Evolutionary conservation across 768 basidiomycete species (phyloP).

Genomic region (Hebeloma cylindrosporum): DNA sequence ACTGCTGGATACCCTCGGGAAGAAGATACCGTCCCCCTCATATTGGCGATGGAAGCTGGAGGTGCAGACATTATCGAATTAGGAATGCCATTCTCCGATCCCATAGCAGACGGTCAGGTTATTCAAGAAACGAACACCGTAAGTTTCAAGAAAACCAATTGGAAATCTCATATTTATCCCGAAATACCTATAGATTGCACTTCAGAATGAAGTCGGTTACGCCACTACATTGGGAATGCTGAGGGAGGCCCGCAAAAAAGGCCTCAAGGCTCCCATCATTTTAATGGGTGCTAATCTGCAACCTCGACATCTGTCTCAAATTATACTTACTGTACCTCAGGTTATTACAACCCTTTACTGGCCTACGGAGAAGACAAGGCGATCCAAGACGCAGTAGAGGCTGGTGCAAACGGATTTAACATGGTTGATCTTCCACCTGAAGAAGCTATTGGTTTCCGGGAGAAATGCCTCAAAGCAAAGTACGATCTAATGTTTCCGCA

Average conservation of each 20-base stretch:
- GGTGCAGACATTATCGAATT: slow-evolving; percentile 95
- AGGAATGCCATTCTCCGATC: slow-evolving; percentile 95
- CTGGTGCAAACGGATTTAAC: slow-evolving; percentile 96
- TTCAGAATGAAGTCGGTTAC: slow-evolving; percentile 81
- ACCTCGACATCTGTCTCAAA: slow-evolving; percentile 8
- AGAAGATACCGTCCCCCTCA: slow-evolving; percentile 79
- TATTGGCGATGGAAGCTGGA: slow-evolving; percentile 92
- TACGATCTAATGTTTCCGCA: slow-evolving; percentile 39
- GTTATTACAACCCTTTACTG: slow-evolving; percentile 96
- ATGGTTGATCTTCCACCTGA: slow-evolving; percentile 98
- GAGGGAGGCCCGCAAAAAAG: slow-evolving; percentile 75
- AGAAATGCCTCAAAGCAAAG: slow-evolving; percentile 81
- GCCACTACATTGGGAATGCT: slow-evolving; percentile 70
- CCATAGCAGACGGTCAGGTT: slow-evolving; percentile 91
- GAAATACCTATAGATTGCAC: slow-evolving; percentile 60
- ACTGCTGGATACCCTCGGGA: slow-evolving; percentile 89
- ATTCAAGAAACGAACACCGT: slow-evolving; percentile 96
- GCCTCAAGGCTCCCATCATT: slow-evolving; percentile 83
- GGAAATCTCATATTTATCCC: slow-evolving; percentile 10
- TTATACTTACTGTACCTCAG: slow-evolving; percentile 42
- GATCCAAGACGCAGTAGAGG: slow-evolving; percentile 83
- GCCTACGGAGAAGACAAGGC: slow-evolving; percentile 96
- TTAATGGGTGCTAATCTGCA: slow-evolving; percentile 72
- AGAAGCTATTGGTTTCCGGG: slow-evolving; percentile 88
- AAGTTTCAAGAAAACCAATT: slow-evolving; percentile 25